Evolutionary conservation across 139 green algal genomes (phyloP), one percentile per base, ranked within the genome.

Genomic region (Parachlorella kessleri): DNA sequence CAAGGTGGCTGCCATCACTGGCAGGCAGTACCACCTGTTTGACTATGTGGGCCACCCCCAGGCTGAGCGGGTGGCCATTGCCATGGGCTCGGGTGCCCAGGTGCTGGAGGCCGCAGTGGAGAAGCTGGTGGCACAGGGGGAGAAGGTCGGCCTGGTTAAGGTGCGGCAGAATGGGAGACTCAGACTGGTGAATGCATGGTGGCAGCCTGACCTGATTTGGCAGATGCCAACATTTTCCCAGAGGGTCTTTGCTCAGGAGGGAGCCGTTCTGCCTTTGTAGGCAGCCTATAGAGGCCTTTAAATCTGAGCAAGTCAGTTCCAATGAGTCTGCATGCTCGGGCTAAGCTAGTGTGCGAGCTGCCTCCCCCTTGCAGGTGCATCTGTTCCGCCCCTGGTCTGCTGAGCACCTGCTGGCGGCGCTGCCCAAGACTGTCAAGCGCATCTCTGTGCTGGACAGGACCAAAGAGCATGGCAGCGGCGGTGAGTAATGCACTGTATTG

Each of bases 401-500:
- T 0, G 80, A 83, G 77, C 67, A 83, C 54, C 67, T 91, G 40
- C 73, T 91, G 80, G 77, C 64, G 1, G 82, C 37, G 8, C 54
- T 91, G 55, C 87, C 87, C 32, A 26, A 70, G 26, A 83, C 75
- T 24, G 81, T 67, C 6, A 80, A 78, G 65, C 75, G 78, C 53
- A 72, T 91, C 36, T 64, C 53, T 18, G 84, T 88, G 76, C 68
- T 91, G 70, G 87, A 91, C 64, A 85, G 87, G 68, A 88, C 82
- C 75, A 91, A 91, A 82, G 87, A 91, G 80, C 54, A 54, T 35
- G 87, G 87, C 68, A 70, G 71, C 18, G 33, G 33, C 6, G 63
- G 63, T 68, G 28, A 21, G 63, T 14, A 18, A 28, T 59, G 48
- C 48, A n/a, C n/a, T n/a, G n/a, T n/a, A n/a, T n/a, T n/a, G n/a